Conservation (phyloP, 1,284 basidiomycete species). For the Rhizoctonia solani region DNA sequence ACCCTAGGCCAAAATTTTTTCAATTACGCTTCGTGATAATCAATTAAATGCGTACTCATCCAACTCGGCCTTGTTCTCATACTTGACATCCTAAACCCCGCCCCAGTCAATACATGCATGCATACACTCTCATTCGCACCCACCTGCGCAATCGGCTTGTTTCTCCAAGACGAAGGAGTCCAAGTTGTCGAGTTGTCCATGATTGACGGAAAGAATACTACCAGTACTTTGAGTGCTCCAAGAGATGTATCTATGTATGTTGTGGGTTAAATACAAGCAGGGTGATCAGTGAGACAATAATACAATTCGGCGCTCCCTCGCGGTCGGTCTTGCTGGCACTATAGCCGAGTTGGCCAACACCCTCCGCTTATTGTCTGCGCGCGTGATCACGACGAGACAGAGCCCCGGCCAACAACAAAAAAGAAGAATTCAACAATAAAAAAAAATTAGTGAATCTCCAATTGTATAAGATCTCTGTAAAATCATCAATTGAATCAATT, state of each 20-base stretch:
- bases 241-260: neutral
- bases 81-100: constrained; percentile 46
- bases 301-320: no score
- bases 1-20: constrained; percentile 57
- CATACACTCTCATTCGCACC: constrained; percentile 18
- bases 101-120: neutral
- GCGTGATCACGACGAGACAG: neutral
- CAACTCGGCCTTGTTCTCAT: constrained; percentile 47
- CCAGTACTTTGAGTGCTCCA: no score
- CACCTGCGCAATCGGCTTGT: constrained; percentile 70
- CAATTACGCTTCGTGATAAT: neutral
- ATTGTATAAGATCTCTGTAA: no score
- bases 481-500: constrained; percentile 1
- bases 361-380: constrained; percentile 19
- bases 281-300: constrained; percentile 6
- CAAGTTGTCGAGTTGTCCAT: constrained; percentile 44
- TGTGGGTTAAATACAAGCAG: constrained; percentile 4
- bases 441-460: constrained; percentile 4
- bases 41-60: constrained; percentile 41
- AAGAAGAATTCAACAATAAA: neutral
- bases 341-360: no score
- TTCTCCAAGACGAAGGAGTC: constrained; percentile 63
- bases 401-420: neutral
- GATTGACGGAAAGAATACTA: neutral
- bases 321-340: no score